Evolutionary conservation across 148 eudicot genomes (phyloP).

Genomic region (Persicaria tinctoria): DNA sequence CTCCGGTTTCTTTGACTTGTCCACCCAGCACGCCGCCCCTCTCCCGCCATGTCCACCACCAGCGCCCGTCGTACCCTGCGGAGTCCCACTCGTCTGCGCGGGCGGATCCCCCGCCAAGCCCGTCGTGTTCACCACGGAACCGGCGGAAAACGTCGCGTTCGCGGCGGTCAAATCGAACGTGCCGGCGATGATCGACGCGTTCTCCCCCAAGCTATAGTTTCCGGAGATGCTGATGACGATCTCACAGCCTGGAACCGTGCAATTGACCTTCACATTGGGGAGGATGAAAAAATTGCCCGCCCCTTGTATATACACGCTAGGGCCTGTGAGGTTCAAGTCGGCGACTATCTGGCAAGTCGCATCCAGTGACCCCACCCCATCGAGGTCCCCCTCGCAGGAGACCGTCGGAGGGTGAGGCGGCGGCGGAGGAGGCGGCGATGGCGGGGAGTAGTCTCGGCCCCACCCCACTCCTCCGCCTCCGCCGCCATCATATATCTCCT

Average conservation of each 20-base stretch:
- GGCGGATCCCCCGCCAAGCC: slow-evolving; percentile 79
- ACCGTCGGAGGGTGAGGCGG: slow-evolving; percentile 85
- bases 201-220: slow-evolving; percentile 71
- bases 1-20: slow-evolving; percentile 53
- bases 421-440: slow-evolving; percentile 94
- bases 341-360: slow-evolving; percentile 76
- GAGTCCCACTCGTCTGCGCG: slow-evolving; percentile 78
- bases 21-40: slow-evolving; percentile 70
- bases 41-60: slow-evolving; percentile 99
- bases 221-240: slow-evolving; percentile 57
- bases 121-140: slow-evolving; percentile 71
- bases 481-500: background rate
- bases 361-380: slow-evolving; percentile 69
- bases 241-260: slow-evolving; percentile 58
- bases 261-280: slow-evolving; percentile 49
- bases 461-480: background rate
- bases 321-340: slow-evolving; percentile 56
- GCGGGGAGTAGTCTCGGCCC: slow-evolving; percentile 75
- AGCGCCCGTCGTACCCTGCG: slow-evolving; percentile 66
- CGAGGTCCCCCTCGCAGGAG: slow-evolving; percentile 74
- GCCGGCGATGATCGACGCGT: slow-evolving; percentile 49
- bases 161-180: slow-evolving; percentile 48
- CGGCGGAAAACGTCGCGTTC: slow-evolving; percentile 49
- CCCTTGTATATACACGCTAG: slow-evolving; percentile 66
- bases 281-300: slow-evolving; percentile 75